Percentiles rank a stretch among this genome's conserved stretches.
phyloP scores from a whole-genome alignment of 352 stramenopile genomes.

The Pythium biforme region DNA sequence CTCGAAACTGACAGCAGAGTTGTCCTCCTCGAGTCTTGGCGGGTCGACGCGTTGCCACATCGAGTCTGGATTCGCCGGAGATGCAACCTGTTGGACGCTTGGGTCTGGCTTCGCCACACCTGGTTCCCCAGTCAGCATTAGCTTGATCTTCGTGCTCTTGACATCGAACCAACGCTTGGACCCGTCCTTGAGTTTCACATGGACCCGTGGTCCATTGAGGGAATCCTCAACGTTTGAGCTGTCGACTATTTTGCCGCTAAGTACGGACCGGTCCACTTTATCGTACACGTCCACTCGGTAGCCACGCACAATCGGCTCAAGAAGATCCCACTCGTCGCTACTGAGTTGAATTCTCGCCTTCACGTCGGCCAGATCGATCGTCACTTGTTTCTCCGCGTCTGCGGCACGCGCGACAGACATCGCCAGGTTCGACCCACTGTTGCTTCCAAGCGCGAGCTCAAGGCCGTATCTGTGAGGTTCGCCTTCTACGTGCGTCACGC shows the following conservation, averaged over 20 bases:
- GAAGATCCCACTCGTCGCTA: slow-evolving; percentile 1
- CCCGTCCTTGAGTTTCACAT: slow-evolving; percentile 25
- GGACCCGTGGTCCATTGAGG: background rate
- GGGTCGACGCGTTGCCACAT: slow-evolving; percentile 20
- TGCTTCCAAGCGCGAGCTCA: background rate
- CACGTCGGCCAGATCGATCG: slow-evolving; percentile 5
- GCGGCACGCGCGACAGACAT: background rate
- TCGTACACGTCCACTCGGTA: slow-evolving; percentile 29
- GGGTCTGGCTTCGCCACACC: background rate
- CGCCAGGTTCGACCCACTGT: slow-evolving; percentile 4
- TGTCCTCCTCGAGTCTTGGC: background rate
- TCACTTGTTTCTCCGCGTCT: background rate
- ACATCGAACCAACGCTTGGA: slow-evolving; percentile 24
- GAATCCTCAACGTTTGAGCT: background rate
- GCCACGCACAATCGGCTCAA: background rate
- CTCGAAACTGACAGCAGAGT: background rate
- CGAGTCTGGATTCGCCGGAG: background rate
- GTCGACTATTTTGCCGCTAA: slow-evolving; percentile 22
- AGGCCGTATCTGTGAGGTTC: slow-evolving; percentile 12
- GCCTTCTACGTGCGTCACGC: background rate
- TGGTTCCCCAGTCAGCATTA: slow-evolving; percentile 12
- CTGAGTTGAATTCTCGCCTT: slow-evolving; percentile 17
- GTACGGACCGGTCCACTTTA: slow-evolving; percentile 21
- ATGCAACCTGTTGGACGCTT: background rate
- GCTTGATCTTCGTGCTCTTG: slow-evolving; percentile 26